A percentile compares a stretch with the other conserved stretches of the same genome.
phyloP scores from a whole-genome alignment of 805 yeast genomes.

The Cyberlindnera mississippiensis region DNA sequence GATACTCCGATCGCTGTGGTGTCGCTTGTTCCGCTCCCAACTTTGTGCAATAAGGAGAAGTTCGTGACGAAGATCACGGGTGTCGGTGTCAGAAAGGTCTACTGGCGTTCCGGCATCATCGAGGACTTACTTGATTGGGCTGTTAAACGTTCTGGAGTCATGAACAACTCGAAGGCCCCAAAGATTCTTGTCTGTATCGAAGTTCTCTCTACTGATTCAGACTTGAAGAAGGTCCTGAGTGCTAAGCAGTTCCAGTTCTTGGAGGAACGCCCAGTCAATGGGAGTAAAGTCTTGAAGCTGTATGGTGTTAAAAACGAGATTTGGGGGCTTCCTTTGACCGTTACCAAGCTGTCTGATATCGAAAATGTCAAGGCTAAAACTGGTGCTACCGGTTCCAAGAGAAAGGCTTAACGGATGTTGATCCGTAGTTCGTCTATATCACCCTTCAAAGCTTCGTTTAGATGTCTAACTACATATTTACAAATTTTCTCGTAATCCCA shows the following conservation, averaged over 20 bases:
- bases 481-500: no score
- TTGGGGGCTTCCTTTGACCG: slow-evolving; percentile 25
- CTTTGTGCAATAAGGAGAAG: slow-evolving; percentile 36
- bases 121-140: slow-evolving; percentile 64
- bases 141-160: slow-evolving; percentile 40
- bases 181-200: slow-evolving; percentile 41
- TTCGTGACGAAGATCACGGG: slow-evolving; percentile 53
- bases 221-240: slow-evolving; percentile 34
- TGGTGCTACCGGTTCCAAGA: slow-evolving; percentile 23
- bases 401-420: slow-evolving; percentile 4
- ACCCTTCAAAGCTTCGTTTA: not conserved
- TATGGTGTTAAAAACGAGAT: slow-evolving; percentile 22
- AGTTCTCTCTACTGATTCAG: slow-evolving; percentile 48
- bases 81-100: slow-evolving; percentile 64
- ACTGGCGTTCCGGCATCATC: slow-evolving; percentile 58
- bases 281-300: slow-evolving; percentile 13
- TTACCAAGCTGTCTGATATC: slow-evolving; percentile 11
- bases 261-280: slow-evolving; percentile 15
- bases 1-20: slow-evolving; percentile 68
- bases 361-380: slow-evolving; percentile 16
- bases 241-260: slow-evolving; percentile 42
- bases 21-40: slow-evolving; percentile 41
- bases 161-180: slow-evolving; percentile 33
- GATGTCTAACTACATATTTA: no score
- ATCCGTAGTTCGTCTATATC: not conserved